Base-by-base conservation (phyloP, 225 moss, liverwort and hornwort genomes). In the Climacium dendroides region DNA sequence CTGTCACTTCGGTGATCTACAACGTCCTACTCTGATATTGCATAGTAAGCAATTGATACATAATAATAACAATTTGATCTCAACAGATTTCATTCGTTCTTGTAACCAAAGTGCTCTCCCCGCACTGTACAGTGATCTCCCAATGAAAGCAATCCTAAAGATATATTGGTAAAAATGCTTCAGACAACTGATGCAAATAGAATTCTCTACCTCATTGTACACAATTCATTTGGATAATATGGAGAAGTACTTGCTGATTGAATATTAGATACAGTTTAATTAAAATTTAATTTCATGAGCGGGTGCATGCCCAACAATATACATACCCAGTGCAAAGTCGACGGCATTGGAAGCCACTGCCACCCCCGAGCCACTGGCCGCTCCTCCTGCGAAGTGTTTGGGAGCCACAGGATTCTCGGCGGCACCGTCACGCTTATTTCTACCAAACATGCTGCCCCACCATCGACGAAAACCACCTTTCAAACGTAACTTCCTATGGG, bases 391-490 rank as follows among this genome's bases (percentile, higher is more conserved):
- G 66, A 88, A 93, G 50, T 91, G 91, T 60, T 89, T 90, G 52
- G 93, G 87, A 85, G 89, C 91, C 57, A 79, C 80, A 70, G 93
- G 91, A 86, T 93, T 93, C 71, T 91, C 91, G 61, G 91, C 85
- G 17, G 76, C 77, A 64, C 91, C 91, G 64, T 89, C 89, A 39
- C 80, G 90, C 87, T 83, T 83, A 67, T 89, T 92, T 90, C 90
- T 89, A 87, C 91, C 93, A 74, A 93, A 93, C 93, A 93, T 91
- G 81, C 93, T 93, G 87, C 88, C 86, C 87, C 87, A 86, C 79
- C 89, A 92, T 83, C 69, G 86, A 91, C 85, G 82, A 86, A 70
- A 83, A 83, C 54, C 74, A 78, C 61, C 43, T 83, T 84, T 91
- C 85, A 90, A 79, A 83, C 57, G 78, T 79, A 80, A 80, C 80